phyloP scores from a whole-genome alignment of 1,284 basidiomycete species.

The Ustilago crameri region DNA sequence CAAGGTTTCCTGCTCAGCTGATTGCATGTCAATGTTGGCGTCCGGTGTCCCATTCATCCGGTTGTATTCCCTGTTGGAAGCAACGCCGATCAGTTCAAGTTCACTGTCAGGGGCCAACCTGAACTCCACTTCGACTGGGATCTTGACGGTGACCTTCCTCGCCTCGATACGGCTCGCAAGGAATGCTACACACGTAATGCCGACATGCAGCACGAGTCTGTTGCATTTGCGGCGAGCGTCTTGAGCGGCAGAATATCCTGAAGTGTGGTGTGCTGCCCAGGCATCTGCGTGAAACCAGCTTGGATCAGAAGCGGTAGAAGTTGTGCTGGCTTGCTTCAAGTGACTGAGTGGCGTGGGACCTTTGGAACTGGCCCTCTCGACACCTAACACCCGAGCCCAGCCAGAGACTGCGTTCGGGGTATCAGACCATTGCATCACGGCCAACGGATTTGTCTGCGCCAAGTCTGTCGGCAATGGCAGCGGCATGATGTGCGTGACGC shows the following conservation, averaged over 20 bases:
- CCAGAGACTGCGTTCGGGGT: conserved; percentile 51
- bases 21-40: not conserved
- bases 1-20: not conserved
- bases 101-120: conserved; percentile 26
- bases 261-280: not conserved
- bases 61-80: conserved; percentile 2
- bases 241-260: not conserved
- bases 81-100: conserved; percentile 30
- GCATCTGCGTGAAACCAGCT: not conserved
- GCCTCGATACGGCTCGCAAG: conserved; percentile 40
- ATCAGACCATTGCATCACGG: conserved; percentile 48
- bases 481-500: conserved; percentile 42
- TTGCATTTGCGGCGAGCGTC: conserved; percentile 15
- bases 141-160: conserved; percentile 31
- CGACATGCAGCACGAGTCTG: conserved; percentile 31
- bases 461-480: conserved; percentile 40
- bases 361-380: conserved; percentile 33
- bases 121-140: conserved; percentile 22
- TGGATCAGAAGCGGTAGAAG: not conserved
- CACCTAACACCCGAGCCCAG: conserved; percentile 45
- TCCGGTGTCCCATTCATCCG: conserved; percentile 9
- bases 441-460: conserved; percentile 28
- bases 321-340: conserved; percentile 7
- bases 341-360: conserved; percentile 21
- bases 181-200: conserved; percentile 41